Evolutionary conservation across 2,329 filamentous ascomycete genomes (phyloP), one percentile per base, ranked within the genome.

Genomic region (Didymella exigua): DNA sequence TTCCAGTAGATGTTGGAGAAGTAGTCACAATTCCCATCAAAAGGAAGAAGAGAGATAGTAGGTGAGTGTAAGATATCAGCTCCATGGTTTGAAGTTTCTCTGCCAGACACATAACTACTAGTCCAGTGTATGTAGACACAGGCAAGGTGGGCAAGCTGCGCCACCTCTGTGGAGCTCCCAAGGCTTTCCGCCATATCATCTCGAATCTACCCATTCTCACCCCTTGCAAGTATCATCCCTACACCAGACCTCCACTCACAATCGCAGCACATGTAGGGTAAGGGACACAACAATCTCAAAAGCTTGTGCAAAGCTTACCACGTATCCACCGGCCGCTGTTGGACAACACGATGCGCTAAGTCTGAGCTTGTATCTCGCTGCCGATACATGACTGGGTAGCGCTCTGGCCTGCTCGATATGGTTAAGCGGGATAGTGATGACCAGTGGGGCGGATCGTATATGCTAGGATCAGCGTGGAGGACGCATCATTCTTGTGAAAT

Each of bases 241-340:
- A 40, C 41, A n/a, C 18, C 23, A 8, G 7, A 14, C 7, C 30
- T 19, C 27, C 19, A 37, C 45, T 36, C n/a, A 36, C n/a, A 19
- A n/a, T 34, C 14, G 8, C 23, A 30, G 8, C 9, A 18, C 14
- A 29, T 10, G 18, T 7, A 30, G 21, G 21, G 8, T 19, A 13
- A 27, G 49, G 37, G 29, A 36, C 34, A 48, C 43, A 37, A 54
- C 50, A 19, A 26, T 23, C 1, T 6, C 14, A 44, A 38, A 48
- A 30, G 43, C 44, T 54, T 54, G 31, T 14, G 14, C 24, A 44
- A 54, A 54, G 50, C 50, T 54, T 54, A 44, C 27, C 26, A 26
- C 21, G 19, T 24, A 0, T 26, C 27, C 3, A 30, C 38, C 14
- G n/a, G 13, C 26, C 18, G 13, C 37, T 19, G 36, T 53, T 48